A percentile compares a stretch with the other conserved stretches of the same genome.
Conservation (phyloP, 192 early-diverging fungal genomes). For the Coemansia sp. region DNA sequence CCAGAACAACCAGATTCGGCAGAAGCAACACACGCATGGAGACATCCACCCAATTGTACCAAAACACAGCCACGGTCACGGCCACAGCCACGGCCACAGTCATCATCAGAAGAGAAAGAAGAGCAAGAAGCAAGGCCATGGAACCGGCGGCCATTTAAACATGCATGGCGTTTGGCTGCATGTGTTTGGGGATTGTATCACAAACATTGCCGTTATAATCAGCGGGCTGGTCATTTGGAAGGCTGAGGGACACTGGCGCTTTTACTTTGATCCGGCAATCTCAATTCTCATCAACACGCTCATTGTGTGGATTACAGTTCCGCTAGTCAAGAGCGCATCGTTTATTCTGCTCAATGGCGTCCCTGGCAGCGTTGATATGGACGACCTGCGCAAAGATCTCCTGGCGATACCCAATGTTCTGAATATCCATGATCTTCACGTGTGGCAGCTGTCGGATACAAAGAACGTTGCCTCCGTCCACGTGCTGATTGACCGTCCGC, state of each 20-base stretch:
- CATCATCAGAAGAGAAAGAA: conserved; percentile 35
- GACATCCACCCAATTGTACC: neutral
- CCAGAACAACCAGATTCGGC: neutral
- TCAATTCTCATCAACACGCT: conserved; percentile 62
- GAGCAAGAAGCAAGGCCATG: conserved; percentile 15
- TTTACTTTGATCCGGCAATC: conserved; percentile 84
- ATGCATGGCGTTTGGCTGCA: conserved; percentile 85
- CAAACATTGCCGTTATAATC: conserved; percentile 84
- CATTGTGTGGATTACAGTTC: conserved; percentile 55
- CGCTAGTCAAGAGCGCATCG: conserved; percentile 69
- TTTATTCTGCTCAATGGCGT: conserved; percentile 83
- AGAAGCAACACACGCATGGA: conserved; percentile 33
- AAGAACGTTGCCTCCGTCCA: conserved; percentile 86
- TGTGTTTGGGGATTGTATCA: conserved; percentile 87
- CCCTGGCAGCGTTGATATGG: conserved; percentile 66
- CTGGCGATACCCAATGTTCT: conserved; percentile 63
- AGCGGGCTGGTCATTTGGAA: conserved; percentile 77
- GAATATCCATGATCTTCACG: conserved; percentile 87
- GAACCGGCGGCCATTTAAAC: conserved; percentile 57
- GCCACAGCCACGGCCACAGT: conserved; percentile 40
- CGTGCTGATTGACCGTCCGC: conserved; percentile 62
- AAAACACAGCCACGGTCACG: conserved; percentile 38
- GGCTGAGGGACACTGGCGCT: conserved; percentile 65
- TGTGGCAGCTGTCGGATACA: conserved; percentile 88
- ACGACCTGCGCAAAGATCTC: conserved; percentile 64